A percentile compares a stretch with the other conserved stretches of the same genome.
Evolutionary conservation across 163 green algal genomes (phyloP).

Genomic region (Chloroidium sp.): DNA sequence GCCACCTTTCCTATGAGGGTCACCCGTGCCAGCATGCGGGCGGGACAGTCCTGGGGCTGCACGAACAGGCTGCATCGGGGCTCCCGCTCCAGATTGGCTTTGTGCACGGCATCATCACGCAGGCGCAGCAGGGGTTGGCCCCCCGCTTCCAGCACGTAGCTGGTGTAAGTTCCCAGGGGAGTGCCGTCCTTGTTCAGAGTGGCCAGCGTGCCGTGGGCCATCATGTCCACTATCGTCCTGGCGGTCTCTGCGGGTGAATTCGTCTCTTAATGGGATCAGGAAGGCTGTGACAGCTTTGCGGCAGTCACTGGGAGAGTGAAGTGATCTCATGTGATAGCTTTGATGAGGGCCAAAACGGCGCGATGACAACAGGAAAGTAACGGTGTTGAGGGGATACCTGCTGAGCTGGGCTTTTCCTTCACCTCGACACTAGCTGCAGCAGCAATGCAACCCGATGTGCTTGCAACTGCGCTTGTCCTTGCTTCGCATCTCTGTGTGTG

Average conservation of each 20-base stretch:
- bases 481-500: too few species aligned
- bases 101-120: slow-evolving; percentile 49
- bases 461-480: too few species aligned
- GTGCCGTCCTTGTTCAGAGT: slow-evolving; percentile 50
- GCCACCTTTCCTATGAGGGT: slow-evolving; percentile 64
- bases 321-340: too few species aligned
- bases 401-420: too few species aligned
- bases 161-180: slow-evolving; percentile 71
- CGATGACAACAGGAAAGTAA: too few species aligned
- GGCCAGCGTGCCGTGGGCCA: slow-evolving; percentile 65
- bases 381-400: too few species aligned
- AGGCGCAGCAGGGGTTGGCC: slow-evolving; percentile 66
- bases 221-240: slow-evolving; percentile 66
- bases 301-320: too few species aligned
- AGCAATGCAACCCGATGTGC: too few species aligned
- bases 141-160: slow-evolving; percentile 67
- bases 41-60: slow-evolving; percentile 57
- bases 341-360: too few species aligned
- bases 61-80: slow-evolving; percentile 68
- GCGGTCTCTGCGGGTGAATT: slow-evolving; percentile 54
- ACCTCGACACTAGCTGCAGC: too few species aligned
- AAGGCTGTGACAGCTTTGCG: not conserved
- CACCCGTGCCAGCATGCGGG: slow-evolving; percentile 60
- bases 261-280: not conserved
- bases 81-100: slow-evolving; percentile 51